A percentile compares a stretch with the other conserved stretches of the same genome.
These are phyloP conservation scores for Avena sativa DNA, from an alignment of 176 grass and related monocot species.

Conservation along the genomic window DNA sequence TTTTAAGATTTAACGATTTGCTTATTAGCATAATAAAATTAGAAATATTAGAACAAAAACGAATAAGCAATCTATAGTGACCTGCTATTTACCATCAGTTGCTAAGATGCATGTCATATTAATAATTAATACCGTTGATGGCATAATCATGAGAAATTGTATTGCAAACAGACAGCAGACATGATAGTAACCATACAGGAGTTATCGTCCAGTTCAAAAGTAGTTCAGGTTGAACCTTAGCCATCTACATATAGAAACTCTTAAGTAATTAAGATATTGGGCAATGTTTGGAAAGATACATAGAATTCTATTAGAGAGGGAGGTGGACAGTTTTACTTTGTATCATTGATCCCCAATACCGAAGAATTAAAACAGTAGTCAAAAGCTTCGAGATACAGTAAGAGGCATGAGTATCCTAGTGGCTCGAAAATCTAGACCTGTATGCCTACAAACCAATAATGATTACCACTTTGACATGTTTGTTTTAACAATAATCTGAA, in stretches of 20 bases:
- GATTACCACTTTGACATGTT: constrained; percentile 16
- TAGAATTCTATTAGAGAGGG: background rate
- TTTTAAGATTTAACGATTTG: background rate
- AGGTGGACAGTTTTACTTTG: background rate
- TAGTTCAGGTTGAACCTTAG: background rate
- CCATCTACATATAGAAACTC: constrained; percentile 19
- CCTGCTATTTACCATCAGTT: constrained; percentile 27
- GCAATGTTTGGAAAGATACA: constrained; percentile 4
- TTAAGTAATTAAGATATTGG: constrained; percentile 18
- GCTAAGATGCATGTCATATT: constrained; percentile 15
- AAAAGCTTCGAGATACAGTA: background rate
- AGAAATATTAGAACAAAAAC: constrained; percentile 21
- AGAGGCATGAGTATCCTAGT: background rate
- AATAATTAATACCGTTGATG: constrained; percentile 16
- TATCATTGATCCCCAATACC: background rate
- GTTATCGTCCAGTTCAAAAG: constrained; percentile 4
- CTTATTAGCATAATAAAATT: constrained; percentile 34
- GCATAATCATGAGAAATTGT: constrained; percentile 12
- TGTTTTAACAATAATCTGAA: background rate
- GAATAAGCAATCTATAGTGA: background rate
- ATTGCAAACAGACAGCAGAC: background rate
- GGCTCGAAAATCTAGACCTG: constrained; percentile 18
- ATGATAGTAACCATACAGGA: constrained; percentile 3
- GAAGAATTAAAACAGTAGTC: constrained; percentile 10
- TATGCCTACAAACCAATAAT: constrained; percentile 2